Base-by-base conservation (phyloP, 148 eudicot species). In the Vaccinium myrtillus region DNA sequence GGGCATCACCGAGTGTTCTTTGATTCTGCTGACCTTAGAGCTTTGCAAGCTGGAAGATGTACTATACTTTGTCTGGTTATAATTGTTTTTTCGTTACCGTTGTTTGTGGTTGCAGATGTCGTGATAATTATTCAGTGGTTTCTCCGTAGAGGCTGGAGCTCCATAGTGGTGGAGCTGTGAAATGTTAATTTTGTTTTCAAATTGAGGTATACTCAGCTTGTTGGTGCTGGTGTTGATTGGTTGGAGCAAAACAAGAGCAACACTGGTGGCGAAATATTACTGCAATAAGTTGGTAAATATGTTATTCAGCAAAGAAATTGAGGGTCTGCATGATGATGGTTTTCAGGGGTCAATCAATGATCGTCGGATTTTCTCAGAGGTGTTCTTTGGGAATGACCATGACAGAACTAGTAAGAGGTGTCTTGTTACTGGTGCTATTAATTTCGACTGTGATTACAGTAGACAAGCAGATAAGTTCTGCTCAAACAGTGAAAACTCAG, bases 341-440 rank as follows among this genome's bases (percentile, higher is more conserved):
- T 90, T 92, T 85, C 95, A 93, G 75, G 93, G 92, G 82, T 93
- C 97, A 80, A 84, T 79, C 8, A 88, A 91, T 43, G 99, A 95
- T 88, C 90, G 75, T 73, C 82, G 50, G 77, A 95, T 93, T 71
- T 89, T 92, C 75, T 88, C 86, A 82, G 93, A 95, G 82, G 90
- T 94, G 8, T 93, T 92, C 77, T 95, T 93, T 81, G 95, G 93
- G 63, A 87, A 80, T 82, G 85, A 86, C 78, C 65, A 80, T 76
- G 87, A 67, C 85, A 80, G 27, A 69, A 82, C 81, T 84, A 81
- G 80, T 77, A 90, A 91, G 84, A 87, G 80, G 71, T 78, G 75
- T 87, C 81, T 87, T 88, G 84, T 86, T 83, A 71, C 83, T 50
- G 92, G 84, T 86, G 86, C 84, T 59, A 86, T 87, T 77, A 87